A percentile compares a stretch with the other conserved stretches of the same genome.
phyloP scores from a whole-genome alignment of 2,329 filamentous ascomycete genomes.

The Septoria petroselini region DNA sequence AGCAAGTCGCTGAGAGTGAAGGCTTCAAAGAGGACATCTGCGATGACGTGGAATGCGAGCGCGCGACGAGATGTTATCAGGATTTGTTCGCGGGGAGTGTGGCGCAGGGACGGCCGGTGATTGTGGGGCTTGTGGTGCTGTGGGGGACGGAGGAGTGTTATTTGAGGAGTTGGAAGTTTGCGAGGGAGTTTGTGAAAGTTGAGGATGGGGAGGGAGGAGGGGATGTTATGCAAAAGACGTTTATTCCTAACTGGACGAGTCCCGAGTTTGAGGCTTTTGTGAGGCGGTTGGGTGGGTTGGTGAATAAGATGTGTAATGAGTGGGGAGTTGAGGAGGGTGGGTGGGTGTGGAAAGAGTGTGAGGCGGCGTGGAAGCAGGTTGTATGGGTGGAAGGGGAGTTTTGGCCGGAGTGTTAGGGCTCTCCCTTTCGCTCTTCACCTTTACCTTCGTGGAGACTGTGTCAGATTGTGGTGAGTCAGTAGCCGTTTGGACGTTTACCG shows the following conservation, averaged over 20 bases:
- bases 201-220: constrained; percentile 32
- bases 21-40: constrained; percentile 49
- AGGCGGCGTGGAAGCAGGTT: constrained; percentile 49
- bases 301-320: constrained; percentile 44
- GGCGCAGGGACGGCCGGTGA: constrained; percentile 49
- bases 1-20: constrained; percentile 55
- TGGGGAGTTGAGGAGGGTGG: constrained; percentile 41
- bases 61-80: constrained; percentile 47
- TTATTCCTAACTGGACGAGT: constrained; percentile 53
- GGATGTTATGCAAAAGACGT: constrained; percentile 48
- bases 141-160: constrained; percentile 69
- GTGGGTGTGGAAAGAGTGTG: constrained; percentile 49
- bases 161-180: constrained; percentile 47
- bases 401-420: constrained; percentile 42
- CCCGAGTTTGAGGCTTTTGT: constrained; percentile 50
- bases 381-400: constrained; percentile 49
- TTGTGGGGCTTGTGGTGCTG: constrained; percentile 67
- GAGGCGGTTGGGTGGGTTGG: constrained; percentile 44
- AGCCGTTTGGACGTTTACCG: no score
- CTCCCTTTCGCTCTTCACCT: no score
- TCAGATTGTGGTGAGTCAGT: no score
- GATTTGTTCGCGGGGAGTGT: constrained; percentile 59
- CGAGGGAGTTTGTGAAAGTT: constrained; percentile 30
- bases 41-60: constrained; percentile 15
- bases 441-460: no score